Conservation (phyloP, 129 eudicot genomes). For the Flaveria ramosissima region DNA sequence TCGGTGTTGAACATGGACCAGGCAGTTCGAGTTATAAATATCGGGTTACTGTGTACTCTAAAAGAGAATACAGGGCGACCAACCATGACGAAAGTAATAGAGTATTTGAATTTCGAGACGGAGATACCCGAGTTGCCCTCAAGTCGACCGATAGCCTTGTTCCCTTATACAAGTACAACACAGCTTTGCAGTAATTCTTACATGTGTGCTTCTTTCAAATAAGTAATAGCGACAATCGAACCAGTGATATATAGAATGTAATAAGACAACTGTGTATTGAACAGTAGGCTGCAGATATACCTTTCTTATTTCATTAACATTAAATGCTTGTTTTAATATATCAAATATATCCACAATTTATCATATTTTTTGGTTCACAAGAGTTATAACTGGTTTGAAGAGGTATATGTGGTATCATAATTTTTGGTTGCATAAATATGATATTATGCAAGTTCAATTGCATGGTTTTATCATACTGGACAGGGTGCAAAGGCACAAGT, state of each 20-base stretch:
- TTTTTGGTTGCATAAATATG: too few relatives aligned
- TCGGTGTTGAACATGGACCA: slow-evolving; percentile 57
- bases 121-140: slow-evolving; percentile 52
- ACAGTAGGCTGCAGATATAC: not conserved
- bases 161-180: slow-evolving; percentile 64
- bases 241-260: not conserved
- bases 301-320: not conserved
- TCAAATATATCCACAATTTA: too few relatives aligned
- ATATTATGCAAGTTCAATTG: too few relatives aligned
- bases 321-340: not conserved
- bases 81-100: slow-evolving; percentile 54
- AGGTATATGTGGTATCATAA: too few relatives aligned
- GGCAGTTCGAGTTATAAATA: slow-evolving; percentile 54
- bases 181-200: slow-evolving; percentile 62
- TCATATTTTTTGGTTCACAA: too few relatives aligned
- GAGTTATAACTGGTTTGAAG: too few relatives aligned
- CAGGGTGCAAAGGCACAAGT: not conserved
- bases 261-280: not conserved
- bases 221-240: not conserved
- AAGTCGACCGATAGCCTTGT: slow-evolving; percentile 62
- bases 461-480: too few relatives aligned
- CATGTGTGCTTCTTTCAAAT: slow-evolving; percentile 64
- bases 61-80: slow-evolving; percentile 71
- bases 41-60: slow-evolving; percentile 66
- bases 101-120: slow-evolving; percentile 42